Evolutionary conservation across 2,329 filamentous ascomycete species (phyloP).

Genomic region (Elsinoe necatrix): DNA sequence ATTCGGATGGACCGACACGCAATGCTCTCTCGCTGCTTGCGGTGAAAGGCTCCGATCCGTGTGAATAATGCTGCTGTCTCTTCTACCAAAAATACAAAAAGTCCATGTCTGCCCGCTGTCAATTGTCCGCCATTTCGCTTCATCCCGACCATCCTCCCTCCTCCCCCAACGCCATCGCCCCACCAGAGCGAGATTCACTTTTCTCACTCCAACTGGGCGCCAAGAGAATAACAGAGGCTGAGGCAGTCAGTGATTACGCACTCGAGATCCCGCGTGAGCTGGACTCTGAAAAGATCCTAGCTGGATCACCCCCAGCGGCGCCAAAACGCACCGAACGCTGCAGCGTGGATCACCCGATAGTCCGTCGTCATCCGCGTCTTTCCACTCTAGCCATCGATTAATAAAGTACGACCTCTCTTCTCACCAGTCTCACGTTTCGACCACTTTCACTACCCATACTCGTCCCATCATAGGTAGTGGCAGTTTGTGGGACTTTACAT

Average conservation of each 20-base stretch:
- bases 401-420: background rate
- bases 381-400: background rate
- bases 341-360: constrained; percentile 5
- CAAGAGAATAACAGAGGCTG: constrained; percentile 2
- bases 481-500: background rate
- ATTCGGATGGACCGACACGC: background rate
- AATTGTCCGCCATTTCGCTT: background rate
- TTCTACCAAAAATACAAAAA: constrained; percentile 6
- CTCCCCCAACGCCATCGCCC: background rate
- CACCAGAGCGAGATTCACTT: background rate
- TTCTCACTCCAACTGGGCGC: constrained; percentile 8
- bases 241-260: constrained; percentile 10
- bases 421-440: background rate
- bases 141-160: background rate
- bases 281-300: background rate
- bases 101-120: constrained; percentile 2
- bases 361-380: constrained; percentile 11
- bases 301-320: constrained; percentile 3
- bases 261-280: constrained; percentile 10
- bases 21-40: background rate
- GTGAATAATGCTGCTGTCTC: constrained; percentile 1
- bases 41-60: background rate
- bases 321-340: constrained; percentile 6
- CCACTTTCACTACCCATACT: background rate
- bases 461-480: background rate